Evolutionary conservation across 768 basidiomycete species (phyloP), one percentile per base, ranked within the genome.

Genomic region (Gautieria morchelliformis): DNA sequence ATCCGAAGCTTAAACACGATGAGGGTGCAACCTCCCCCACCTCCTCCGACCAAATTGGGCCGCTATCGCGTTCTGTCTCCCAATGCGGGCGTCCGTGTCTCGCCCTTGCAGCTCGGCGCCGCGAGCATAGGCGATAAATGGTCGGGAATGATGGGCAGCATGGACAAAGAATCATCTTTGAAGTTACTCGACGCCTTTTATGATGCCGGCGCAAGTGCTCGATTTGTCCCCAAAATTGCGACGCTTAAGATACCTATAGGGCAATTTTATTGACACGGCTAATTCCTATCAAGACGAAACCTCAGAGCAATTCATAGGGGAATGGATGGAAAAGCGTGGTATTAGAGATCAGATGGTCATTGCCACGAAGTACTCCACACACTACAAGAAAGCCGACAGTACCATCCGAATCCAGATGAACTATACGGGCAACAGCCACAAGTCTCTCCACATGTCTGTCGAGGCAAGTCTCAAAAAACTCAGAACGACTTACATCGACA

Each of bases 401-500:
- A 20, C 53, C 9, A 52, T 69, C 50, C 53, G 59, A 65, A 42
- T 70, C 67, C 61, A 69, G 55, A 45, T 73, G 65, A 74, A 78
- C 67, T 77, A 71, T 60, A 59, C 59, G 17, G 75, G 77, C 10
- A 78, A 78, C 68, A 62, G 66, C 60, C 59, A 68, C 53, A 75
- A 75, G 63, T 66, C 62, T 1, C 54, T 75, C 46, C 61, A 58
- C 37, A 20, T 70, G 45, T 71, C 67, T 6, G 64, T 74, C 5
- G 67, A 69, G n/a, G 68, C 65, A 1, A 69, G 67, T 30, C 66
- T 78, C 54, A 70, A 70, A 60, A 83, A 81, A 59, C 72, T 86
- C 19, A 68, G 79, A 45, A 84, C 82, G 0, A 69, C 75, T n/a
- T 85, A 78, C 62, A 74, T 83, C 62, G 81, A 83, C 61, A 73